Evolutionary conservation across 306 rosid species (phyloP).

Genomic region (Fagus crenata): DNA sequence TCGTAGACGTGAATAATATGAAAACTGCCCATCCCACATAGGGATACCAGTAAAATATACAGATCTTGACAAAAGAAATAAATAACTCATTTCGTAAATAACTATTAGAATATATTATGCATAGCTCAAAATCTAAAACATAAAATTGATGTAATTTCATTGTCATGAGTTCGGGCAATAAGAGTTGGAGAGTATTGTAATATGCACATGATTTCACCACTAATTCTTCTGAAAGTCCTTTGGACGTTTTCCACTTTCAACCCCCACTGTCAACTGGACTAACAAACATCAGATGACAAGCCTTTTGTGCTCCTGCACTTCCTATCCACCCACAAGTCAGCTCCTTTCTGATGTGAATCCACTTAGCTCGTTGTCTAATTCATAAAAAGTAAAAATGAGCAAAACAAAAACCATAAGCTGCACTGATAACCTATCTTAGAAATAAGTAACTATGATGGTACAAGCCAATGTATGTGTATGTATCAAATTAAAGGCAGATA

Average conservation of each 20-base stretch:
- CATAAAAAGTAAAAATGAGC: slow-evolving; percentile 10
- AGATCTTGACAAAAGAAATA: neutral
- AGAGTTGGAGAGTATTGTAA: slow-evolving; percentile 12
- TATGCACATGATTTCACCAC: slow-evolving; percentile 16
- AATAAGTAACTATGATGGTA: neutral
- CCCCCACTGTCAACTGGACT: neutral
- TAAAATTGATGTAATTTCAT: slow-evolving; percentile 2
- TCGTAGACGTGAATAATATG: no score
- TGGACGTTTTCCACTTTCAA: neutral
- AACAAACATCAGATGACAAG: neutral
- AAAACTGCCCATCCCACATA: no score
- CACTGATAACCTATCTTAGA: neutral
- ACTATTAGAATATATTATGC: neutral
- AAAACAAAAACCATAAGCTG: neutral
- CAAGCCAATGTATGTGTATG: neutral
- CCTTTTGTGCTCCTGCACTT: slow-evolving; percentile 5
- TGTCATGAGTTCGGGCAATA: slow-evolving; percentile 1
- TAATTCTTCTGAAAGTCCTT: neutral
- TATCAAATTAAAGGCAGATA: neutral
- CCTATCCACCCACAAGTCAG: slow-evolving; percentile 22
- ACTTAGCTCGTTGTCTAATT: slow-evolving; percentile 48
- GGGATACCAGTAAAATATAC: neutral
- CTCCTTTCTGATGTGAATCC: slow-evolving; percentile 22
- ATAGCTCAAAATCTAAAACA: slow-evolving; percentile 2
- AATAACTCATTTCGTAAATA: slow-evolving; percentile 7